Evolutionary conservation across 1,284 basidiomycete species (phyloP), one percentile per base, ranked within the genome.

Genomic region (Cryptococcus sp.): DNA sequence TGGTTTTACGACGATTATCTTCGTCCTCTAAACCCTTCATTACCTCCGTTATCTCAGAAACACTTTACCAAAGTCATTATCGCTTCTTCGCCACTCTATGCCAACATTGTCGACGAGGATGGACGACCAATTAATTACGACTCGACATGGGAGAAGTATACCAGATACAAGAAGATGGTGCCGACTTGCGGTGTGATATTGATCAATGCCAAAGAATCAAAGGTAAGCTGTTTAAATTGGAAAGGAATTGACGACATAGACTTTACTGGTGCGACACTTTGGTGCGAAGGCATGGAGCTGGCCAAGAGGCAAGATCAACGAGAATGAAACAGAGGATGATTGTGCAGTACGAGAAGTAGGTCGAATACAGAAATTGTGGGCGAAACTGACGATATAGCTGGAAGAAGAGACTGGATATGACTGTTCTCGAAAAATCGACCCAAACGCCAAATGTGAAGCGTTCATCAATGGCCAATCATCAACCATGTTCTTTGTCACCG

Each of bases 1-100:
- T 99, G 96, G 96, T 99, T 92, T 76, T 99, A 99, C 71, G 94
- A 98, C 78, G 96, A 99, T 75, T 98, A 97, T 66, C 85, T 98
- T 57, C 87, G 94, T 41, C 89, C 91, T 70, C 81, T 87, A 70
- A 91, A 96, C 62, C 86, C 87, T 1, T 82, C 84, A 50, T 83
- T 98, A 34, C 93, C 92, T 1, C 88, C 91, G 1, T 80, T 91
- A 55, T 83, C 85, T 21, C 83, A 98, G 63, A 92, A 94, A 78
- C 86, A 85, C 62, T 99, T 99, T 77, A 94, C 91, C n/a, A 85
- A 87, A 46, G 86, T 90, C 77, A 80, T 99, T 63, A 92, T 97
- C 73, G 82, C 65, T 14, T 63, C 60, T 7, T 70, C 68, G 19
- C 66, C 68, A 10, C 58, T 67, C 37, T 72, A 66, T 55, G 51